These are phyloP conservation scores for Metschnikowia orientalis DNA, from an alignment of 805 yeast species.

Conservation along the genomic window DNA sequence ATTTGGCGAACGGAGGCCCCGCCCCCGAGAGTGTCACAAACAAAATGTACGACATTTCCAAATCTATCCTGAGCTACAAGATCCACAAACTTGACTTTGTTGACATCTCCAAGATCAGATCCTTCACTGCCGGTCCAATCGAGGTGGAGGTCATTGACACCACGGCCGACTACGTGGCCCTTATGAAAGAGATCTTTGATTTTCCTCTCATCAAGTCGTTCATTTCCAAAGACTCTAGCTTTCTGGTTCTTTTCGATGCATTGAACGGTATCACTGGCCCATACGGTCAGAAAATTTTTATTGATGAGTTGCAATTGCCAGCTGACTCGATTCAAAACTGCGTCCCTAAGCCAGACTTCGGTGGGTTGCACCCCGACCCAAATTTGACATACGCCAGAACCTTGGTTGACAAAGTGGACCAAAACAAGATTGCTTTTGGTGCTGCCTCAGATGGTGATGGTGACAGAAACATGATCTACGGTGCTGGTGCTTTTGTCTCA, in stretches of 20 bases:
- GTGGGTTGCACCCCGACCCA: slow-evolving; percentile 98
- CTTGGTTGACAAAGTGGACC: slow-evolving; percentile 81
- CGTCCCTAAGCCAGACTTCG: slow-evolving; percentile 82
- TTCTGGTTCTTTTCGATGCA: slow-evolving; percentile 81
- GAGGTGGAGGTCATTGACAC: slow-evolving; percentile 81
- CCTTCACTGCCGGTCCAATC: slow-evolving; percentile 48
- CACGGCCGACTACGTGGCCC: slow-evolving; percentile 68
- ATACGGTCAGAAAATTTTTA: slow-evolving; percentile 79
- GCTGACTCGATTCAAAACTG: slow-evolving; percentile 69
- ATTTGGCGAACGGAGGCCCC: slow-evolving; percentile 93
- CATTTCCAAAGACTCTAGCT: slow-evolving; percentile 49
- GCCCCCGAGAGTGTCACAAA: slow-evolving; percentile 95
- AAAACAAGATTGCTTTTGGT: slow-evolving; percentile 80
- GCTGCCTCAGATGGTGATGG: slow-evolving; percentile 99
- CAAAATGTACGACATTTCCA: slow-evolving; percentile 71
- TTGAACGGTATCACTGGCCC: slow-evolving; percentile 97
- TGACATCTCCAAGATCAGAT: slow-evolving; percentile 60
- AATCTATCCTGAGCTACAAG: slow-evolving; percentile 55
- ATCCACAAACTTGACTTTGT: slow-evolving; percentile 59
- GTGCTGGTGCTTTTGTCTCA: slow-evolving; percentile 89
- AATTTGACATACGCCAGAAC: slow-evolving; percentile 90
- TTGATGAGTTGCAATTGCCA: slow-evolving; percentile 80
- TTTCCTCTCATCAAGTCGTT: slow-evolving; percentile 74
- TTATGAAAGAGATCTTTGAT: slow-evolving; percentile 84
- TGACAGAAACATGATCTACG: slow-evolving; percentile 97